These are phyloP conservation scores for Fusarium virguliforme DNA, from an alignment of 2,329 filamentous ascomycete genomes.

Conservation along the genomic window DNA sequence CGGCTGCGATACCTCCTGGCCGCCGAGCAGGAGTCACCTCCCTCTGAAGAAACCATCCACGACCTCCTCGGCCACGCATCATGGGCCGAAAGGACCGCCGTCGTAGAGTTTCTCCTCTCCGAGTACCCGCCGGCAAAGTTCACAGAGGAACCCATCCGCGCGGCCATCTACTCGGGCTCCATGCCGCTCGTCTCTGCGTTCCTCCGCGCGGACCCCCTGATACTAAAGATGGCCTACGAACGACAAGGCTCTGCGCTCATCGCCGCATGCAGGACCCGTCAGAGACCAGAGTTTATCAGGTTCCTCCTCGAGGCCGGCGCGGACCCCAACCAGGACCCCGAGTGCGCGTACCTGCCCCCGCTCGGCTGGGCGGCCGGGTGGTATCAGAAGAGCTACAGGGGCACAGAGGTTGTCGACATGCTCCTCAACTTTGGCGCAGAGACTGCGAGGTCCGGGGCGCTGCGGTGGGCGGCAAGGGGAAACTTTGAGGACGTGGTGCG, in stretches of 20 bases:
- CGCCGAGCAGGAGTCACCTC: not conserved
- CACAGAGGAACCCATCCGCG: slow-evolving; percentile 23
- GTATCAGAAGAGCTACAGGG: not conserved
- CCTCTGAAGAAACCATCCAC: slow-evolving; percentile 17
- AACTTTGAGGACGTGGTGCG: slow-evolving; percentile 10
- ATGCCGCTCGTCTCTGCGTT: slow-evolving; percentile 24
- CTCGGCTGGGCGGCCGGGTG: not conserved
- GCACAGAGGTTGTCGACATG: not conserved
- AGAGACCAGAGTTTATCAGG: slow-evolving; percentile 19
- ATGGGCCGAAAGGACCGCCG: not conserved
- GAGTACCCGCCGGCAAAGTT: slow-evolving; percentile 13
- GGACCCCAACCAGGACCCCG: slow-evolving; percentile 27
- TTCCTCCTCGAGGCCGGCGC: slow-evolving; percentile 32
- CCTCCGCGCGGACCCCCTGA: slow-evolving; percentile 20
- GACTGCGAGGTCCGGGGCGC: not conserved
- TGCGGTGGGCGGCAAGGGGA: not conserved
- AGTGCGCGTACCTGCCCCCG: not conserved
- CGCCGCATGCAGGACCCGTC: slow-evolving; percentile 29
- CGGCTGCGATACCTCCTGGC: not conserved
- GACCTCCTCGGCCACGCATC: slow-evolving; percentile 6
- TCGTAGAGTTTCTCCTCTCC: slow-evolving; percentile 22
- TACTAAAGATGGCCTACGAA: slow-evolving; percentile 31
- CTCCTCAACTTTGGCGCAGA: not conserved
- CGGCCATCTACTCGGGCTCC: slow-evolving; percentile 28
- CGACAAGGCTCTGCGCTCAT: slow-evolving; percentile 28